phyloP scores from a whole-genome alignment of 148 eudicot species.

The Pharnaceum exiguum region DNA sequence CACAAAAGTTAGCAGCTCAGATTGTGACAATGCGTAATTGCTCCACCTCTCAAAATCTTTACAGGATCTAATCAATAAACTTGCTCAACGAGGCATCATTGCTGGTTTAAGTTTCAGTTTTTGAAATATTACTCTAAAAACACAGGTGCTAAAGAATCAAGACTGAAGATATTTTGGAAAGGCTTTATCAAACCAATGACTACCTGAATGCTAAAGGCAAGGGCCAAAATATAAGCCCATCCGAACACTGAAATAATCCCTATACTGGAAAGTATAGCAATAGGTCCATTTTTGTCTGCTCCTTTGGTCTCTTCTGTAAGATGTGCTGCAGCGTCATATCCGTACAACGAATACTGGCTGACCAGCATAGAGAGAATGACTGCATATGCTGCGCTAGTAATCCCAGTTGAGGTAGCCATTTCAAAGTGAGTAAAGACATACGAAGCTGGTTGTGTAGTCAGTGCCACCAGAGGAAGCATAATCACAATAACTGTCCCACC shows the following conservation, averaged over 20 bases:
- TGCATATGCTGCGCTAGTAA: slow-evolving; percentile 41
- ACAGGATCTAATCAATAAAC: no score
- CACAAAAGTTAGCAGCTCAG: neutral
- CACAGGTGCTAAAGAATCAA: neutral
- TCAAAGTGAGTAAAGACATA: slow-evolving; percentile 54
- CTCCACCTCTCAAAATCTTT: no score
- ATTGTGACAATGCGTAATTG: neutral
- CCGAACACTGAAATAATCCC: slow-evolving; percentile 59
- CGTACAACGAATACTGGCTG: slow-evolving; percentile 60
- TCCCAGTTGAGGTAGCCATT: slow-evolving; percentile 40
- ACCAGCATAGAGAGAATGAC: slow-evolving; percentile 48
- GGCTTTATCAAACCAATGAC: no score
- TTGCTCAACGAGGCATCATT: no score
- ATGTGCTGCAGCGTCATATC: slow-evolving; percentile 71
- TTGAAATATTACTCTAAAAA: neutral
- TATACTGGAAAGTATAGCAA: slow-evolving; percentile 53
- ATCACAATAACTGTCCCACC: slow-evolving; percentile 57
- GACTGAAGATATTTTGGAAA: no score
- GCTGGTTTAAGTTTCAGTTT: no score
- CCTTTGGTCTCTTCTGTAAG: slow-evolving; percentile 68
- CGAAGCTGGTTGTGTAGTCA: slow-evolving; percentile 48
- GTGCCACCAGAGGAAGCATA: slow-evolving; percentile 60
- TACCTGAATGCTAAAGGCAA: slow-evolving; percentile 75
- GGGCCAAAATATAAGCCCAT: slow-evolving; percentile 63
- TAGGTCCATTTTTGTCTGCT: slow-evolving; percentile 63